These are phyloP conservation scores for Citrus inodora DNA, from an alignment of 345 rosid genomes.

Conservation along the genomic window DNA sequence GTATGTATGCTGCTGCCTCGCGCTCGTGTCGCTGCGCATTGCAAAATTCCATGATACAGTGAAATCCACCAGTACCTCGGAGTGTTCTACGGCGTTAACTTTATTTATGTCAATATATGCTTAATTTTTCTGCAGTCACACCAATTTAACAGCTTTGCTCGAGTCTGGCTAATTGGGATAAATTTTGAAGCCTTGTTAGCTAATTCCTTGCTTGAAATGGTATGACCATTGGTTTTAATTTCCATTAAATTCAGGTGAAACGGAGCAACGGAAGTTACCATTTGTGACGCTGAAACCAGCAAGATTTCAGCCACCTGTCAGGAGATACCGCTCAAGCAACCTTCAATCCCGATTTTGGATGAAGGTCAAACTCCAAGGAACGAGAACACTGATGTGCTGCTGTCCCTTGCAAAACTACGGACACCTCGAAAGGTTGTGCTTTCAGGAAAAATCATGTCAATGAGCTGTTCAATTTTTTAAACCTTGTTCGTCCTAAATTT, in stretches of 20 bases:
- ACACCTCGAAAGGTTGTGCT: slow-evolving; percentile 84
- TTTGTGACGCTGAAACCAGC: slow-evolving; percentile 51
- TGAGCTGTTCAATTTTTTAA: slow-evolving; percentile 78
- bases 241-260: slow-evolving; percentile 46
- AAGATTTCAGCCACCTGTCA: slow-evolving; percentile 38
- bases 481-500: slow-evolving; percentile 89
- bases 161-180: neutral
- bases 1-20: neutral
- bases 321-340: slow-evolving; percentile 59
- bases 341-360: slow-evolving; percentile 73
- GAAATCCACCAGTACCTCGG: neutral
- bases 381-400: slow-evolving; percentile 60
- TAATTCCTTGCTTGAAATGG: slow-evolving; percentile 6
- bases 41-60: neutral
- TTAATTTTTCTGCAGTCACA: neutral
- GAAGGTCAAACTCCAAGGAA: slow-evolving; percentile 91
- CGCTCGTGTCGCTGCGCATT: neutral
- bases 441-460: slow-evolving; percentile 78
- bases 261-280: slow-evolving; percentile 54
- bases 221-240: neutral
- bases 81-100: neutral
- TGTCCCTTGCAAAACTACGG: slow-evolving; percentile 69
- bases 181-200: slow-evolving; percentile 6
- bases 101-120: neutral
- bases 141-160: no score